Percentiles rank a stretch among this genome's conserved stretches.
Evolutionary conservation across 495 filamentous ascomycete genomes (phyloP).

Genomic region (Aspergillus haitiensis): DNA sequence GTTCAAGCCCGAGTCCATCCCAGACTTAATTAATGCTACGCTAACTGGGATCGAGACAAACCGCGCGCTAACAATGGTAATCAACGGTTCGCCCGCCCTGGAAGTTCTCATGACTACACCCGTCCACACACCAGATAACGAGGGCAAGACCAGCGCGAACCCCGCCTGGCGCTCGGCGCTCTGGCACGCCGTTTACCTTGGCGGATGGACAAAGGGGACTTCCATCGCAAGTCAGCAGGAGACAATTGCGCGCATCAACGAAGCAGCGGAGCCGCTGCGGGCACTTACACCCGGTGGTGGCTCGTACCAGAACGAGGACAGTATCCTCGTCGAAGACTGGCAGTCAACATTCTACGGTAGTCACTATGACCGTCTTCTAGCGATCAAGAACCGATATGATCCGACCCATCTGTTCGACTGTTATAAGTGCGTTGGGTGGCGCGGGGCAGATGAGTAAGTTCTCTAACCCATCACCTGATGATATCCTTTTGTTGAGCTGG

Average conservation of each 20-base stretch:
- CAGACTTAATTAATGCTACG: conserved; percentile 18
- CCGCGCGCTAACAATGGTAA: conserved; percentile 4
- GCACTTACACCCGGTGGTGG: conserved; percentile 25
- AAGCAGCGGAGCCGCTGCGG: conserved; percentile 20
- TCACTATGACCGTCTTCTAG: conserved; percentile 43
- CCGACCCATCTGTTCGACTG: conserved; percentile 48
- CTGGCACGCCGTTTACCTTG: conserved; percentile 23
- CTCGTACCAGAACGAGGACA: conserved; percentile 28
- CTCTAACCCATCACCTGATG: too few species aligned
- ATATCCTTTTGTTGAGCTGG: too few species aligned
- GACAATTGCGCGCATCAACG: neutral
- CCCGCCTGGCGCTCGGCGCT: conserved; percentile 26
- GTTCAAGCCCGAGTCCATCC: conserved; percentile 26
- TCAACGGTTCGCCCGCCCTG: conserved; percentile 12
- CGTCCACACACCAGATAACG: conserved; percentile 15
- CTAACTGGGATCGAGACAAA: conserved; percentile 15
- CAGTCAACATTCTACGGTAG: conserved; percentile 58
- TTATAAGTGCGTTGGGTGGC: conserved; percentile 28
- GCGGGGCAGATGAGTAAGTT: neutral
- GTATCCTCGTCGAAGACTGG: conserved; percentile 58
- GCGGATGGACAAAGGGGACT: conserved; percentile 18
- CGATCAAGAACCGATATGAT: conserved; percentile 52
- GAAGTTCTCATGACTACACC: conserved; percentile 23
- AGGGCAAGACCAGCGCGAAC: conserved; percentile 12
- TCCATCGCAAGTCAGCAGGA: neutral